These are phyloP conservation scores for Phytopythium oedochilum DNA, from an alignment of 352 stramenopile species.

Conservation along the genomic window DNA sequence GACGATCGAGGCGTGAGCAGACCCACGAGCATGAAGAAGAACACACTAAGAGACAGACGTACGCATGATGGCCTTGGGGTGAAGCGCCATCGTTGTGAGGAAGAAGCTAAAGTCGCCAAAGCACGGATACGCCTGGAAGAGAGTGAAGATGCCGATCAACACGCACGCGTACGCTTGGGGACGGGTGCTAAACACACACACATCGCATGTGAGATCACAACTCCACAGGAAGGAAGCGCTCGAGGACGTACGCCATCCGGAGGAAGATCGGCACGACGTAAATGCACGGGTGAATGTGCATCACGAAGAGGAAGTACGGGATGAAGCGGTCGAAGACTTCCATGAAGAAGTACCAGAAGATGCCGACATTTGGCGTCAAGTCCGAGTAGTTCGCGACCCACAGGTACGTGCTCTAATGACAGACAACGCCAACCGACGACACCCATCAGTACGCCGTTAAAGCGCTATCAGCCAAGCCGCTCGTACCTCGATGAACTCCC, in stretches of 20 bases:
- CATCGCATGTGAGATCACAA: too few species aligned
- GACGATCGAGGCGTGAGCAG: neutral
- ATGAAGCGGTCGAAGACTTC: slow-evolving; percentile 87
- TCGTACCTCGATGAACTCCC: slow-evolving; percentile 57
- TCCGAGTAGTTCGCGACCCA: slow-evolving; percentile 79
- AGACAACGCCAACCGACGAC: neutral
- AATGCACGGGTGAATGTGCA: slow-evolving; percentile 77
- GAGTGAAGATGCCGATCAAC: slow-evolving; percentile 65
- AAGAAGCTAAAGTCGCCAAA: slow-evolving; percentile 84
- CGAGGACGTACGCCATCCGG: slow-evolving; percentile 61
- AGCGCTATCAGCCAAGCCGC: neutral
- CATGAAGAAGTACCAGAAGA: slow-evolving; percentile 90
- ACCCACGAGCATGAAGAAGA: neutral
- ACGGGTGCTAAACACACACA: slow-evolving; percentile 51
- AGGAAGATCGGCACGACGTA: slow-evolving; percentile 80
- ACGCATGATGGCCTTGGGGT: slow-evolving; percentile 82
- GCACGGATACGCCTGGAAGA: slow-evolving; percentile 78
- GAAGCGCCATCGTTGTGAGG: slow-evolving; percentile 50
- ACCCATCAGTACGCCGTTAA: neutral
- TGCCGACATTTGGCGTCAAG: slow-evolving; percentile 78
- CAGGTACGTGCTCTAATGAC: slow-evolving; percentile 62
- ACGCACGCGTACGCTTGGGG: slow-evolving; percentile 64
- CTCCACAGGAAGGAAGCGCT: too few species aligned
- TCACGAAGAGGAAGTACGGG: slow-evolving; percentile 76
- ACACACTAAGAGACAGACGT: neutral